Conservation (phyloP, 75 land plant genomes). For the Pinus albicaulis region DNA sequence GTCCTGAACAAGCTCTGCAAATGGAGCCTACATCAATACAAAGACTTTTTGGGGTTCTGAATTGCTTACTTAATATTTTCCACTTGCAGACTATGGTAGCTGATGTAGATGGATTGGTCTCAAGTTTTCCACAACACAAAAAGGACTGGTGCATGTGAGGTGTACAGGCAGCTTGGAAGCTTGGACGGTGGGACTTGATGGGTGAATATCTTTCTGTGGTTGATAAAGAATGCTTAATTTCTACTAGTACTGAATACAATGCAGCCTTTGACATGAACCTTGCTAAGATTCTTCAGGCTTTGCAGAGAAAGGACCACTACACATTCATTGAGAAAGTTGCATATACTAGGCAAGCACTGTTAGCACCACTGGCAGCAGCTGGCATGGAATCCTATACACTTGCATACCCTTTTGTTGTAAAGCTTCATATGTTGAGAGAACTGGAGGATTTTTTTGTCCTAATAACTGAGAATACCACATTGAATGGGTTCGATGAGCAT, state of each 20-base stretch:
- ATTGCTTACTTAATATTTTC: constrained; percentile 92
- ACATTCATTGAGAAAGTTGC: constrained; percentile 70
- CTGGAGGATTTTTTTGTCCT: constrained; percentile 76
- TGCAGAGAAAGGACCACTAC: constrained; percentile 70
- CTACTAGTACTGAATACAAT: constrained; percentile 49
- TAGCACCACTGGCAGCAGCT: constrained; percentile 94
- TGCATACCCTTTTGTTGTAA: constrained; percentile 90
- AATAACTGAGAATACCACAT: constrained; percentile 39
- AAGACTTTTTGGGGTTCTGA: too few species aligned
- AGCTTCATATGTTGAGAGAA: constrained; percentile 92
- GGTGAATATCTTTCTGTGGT: constrained; percentile 83
- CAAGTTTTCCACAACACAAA: constrained; percentile 71
- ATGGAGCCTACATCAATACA: too few species aligned
- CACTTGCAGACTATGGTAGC: constrained; percentile 93
- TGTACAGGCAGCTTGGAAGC: constrained; percentile 87
- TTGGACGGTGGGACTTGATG: constrained; percentile 90
- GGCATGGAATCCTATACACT: constrained; percentile 97
- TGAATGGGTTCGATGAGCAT: too few species aligned
- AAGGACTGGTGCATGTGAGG: constrained; percentile 59
- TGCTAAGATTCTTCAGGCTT: constrained; percentile 85
- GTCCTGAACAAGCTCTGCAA: constrained; percentile 36
- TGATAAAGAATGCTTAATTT: constrained; percentile 47
- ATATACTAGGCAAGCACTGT: constrained; percentile 80
- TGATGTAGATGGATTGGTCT: constrained; percentile 89
- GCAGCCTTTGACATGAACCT: too few species aligned